Base-by-base conservation (phyloP, 345 rosid genomes). In the Luvunga scandens region DNA sequence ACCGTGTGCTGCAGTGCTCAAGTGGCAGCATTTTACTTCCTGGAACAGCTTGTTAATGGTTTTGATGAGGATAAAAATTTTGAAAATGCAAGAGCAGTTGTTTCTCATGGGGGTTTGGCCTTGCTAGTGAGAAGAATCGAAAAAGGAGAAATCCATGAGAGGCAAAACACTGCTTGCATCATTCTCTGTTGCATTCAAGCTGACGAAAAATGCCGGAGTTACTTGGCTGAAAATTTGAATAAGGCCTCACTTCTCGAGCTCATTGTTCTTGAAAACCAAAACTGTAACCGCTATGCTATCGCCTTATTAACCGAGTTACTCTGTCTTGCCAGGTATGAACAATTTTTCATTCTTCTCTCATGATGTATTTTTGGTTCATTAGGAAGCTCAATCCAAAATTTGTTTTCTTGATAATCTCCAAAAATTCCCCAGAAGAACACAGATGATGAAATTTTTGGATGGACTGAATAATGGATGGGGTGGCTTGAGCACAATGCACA, bases 31-130 rank as follows among this genome's bases (percentile, higher is more conserved):
- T 76, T 89, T 71, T 89, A 89, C 81, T 61, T 91, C 66, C 86
- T 91, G 55, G 84, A 82, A 57, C 90, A 88, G 65, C 90, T 91
- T 71, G 63, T 91, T n/a, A 86, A 83, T 18, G 91, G 95, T 28
- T 91, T 88, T 70, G 81, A 84, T 14, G 91, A 91, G 77, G 95
- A 86, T 53, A 82, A 80, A 69, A 88, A 88, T 87, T 75, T 86
- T 39, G 95, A 91, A 79, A 91, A 91, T 53, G 90, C 93, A 2
- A 76, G 84, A 57, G 85, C 89, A 61, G 79, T 89, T 18, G 88
- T 91, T 28, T 67, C 88, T 1, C 83, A 85, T 0, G 95, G 95
- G 31, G 95, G 93, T 45, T 70, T 91, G 75, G 73, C 69, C 73
- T 73, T 89, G 80, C 55, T 89, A 42, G 60, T 81, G 42, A 79